These are phyloP conservation scores for Phytophthora citrophthora DNA, from an alignment of 352 stramenopile genomes.

Conservation along the genomic window DNA sequence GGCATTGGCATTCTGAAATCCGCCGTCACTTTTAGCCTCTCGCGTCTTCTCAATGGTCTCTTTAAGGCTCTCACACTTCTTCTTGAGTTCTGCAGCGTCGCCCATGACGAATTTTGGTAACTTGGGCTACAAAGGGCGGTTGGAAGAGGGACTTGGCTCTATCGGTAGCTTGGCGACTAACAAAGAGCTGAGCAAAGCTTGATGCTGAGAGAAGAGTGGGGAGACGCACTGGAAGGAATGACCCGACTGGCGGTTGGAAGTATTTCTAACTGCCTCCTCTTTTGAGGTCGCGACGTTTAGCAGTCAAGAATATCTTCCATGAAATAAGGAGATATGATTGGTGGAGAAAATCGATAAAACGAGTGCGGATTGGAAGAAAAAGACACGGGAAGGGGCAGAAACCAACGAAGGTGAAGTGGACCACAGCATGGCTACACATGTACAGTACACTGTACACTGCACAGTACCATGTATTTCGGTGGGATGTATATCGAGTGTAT, in stretches of 20 bases:
- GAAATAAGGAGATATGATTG: slow-evolving; percentile 13
- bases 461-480: background rate
- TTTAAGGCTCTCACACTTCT: slow-evolving; percentile 88
- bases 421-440: slow-evolving; percentile 1
- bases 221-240: slow-evolving; percentile 13
- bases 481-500: too few relatives aligned
- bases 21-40: slow-evolving; percentile 76
- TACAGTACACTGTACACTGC: background rate
- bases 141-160: background rate
- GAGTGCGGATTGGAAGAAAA: background rate
- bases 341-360: background rate
- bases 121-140: slow-evolving; percentile 10
- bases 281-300: slow-evolving; percentile 22
- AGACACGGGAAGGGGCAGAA: background rate
- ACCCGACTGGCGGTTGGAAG: slow-evolving; percentile 8
- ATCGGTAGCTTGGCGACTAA: slow-evolving; percentile 1
- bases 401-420: slow-evolving; percentile 13
- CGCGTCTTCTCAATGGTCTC: slow-evolving; percentile 89
- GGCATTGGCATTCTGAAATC: slow-evolving; percentile 71
- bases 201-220: background rate
- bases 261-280: slow-evolving; percentile 9
- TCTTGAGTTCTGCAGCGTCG: slow-evolving; percentile 82
- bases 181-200: slow-evolving; percentile 9
- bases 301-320: slow-evolving; percentile 28
- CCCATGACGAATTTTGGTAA: slow-evolving; percentile 47